Base-by-base conservation (phyloP, 805 yeast species). In the Lachancea kluyveri region DNA sequence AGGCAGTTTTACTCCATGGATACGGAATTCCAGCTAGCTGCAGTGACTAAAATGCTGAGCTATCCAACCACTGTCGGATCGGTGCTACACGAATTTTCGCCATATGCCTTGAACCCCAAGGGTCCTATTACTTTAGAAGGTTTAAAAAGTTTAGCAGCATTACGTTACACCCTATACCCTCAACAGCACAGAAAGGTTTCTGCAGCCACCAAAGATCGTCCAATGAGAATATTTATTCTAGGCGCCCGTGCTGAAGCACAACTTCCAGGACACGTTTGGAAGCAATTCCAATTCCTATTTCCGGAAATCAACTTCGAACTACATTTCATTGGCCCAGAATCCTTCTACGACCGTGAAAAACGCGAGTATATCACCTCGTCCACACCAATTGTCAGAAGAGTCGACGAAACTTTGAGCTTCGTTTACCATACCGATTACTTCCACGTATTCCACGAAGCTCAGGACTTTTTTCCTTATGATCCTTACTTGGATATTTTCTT, bases 391-490 rank as follows among this genome's bases (percentile, higher is more conserved):
- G 74, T 77, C 24, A 74, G 77, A 46, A 74, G 88, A 50, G 63
- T 81, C 28, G 95, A 85, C 58, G 79, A 74, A 30, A 76, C 79
- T 31, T 57, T 92, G 48, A 67, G 82, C 17, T 69, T 88, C 45
- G 73, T 80, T 36, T 80, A 81, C 62, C 95, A 88, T 60, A 86
- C 97, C 1, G 82, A 84, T 48, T 88, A 80, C 59, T 92, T 92
- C 76, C 86, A 87, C 53, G 90, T 82, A 23, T 68, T 82, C 40
- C 95, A 92, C 60, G 87, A 87, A 49, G 79, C 85, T 29, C 92
- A 88, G 49, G 96, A 90, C 61, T 84, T 92, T 57, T 85, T 86
- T 77, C 98, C 98, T 4, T 92, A 88, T 58, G 98, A 92, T 58
- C 98, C 99, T 26, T 92, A 90, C 59, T 71, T 85, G 54, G 98